Evolutionary conservation across 495 filamentous ascomycete species (phyloP).

Genomic region (Immersiella caudata): DNA sequence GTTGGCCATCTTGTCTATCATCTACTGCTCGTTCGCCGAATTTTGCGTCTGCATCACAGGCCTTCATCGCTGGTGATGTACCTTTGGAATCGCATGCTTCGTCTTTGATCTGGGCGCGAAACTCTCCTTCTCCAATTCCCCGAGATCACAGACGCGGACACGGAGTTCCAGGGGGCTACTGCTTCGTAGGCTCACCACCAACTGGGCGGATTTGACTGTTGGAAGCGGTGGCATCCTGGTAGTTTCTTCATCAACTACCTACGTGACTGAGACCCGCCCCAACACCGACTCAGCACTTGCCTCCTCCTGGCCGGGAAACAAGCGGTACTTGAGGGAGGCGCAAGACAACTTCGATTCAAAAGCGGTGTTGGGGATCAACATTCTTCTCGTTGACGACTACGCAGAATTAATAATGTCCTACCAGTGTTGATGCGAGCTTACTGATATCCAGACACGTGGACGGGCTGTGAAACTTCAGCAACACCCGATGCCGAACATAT

Average conservation of each 20-base stretch:
- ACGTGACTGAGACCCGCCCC: constrained; percentile 34
- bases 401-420: too few species aligned
- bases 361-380: too few species aligned
- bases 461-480: too few species aligned
- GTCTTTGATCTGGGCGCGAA: constrained; percentile 53
- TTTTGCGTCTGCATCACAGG: background rate
- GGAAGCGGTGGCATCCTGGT: constrained; percentile 27
- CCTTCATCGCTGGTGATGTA: constrained; percentile 49
- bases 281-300: constrained; percentile 29
- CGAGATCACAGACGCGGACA: constrained; percentile 43
- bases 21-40: background rate
- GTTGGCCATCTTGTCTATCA: background rate
- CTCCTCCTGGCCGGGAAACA: constrained; percentile 64
- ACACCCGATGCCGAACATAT: too few species aligned
- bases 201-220: background rate
- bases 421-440: too few species aligned
- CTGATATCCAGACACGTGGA: too few species aligned
- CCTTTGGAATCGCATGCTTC: constrained; percentile 68
- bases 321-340: too few species aligned
- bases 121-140: background rate
- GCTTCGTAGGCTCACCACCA: background rate
- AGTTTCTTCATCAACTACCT: constrained; percentile 51
- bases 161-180: constrained; percentile 60
- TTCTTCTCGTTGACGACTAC: too few species aligned
- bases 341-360: too few species aligned